Base-by-base conservation (phyloP, 768 basidiomycete genomes). In the Leccinum disarticulatum region DNA sequence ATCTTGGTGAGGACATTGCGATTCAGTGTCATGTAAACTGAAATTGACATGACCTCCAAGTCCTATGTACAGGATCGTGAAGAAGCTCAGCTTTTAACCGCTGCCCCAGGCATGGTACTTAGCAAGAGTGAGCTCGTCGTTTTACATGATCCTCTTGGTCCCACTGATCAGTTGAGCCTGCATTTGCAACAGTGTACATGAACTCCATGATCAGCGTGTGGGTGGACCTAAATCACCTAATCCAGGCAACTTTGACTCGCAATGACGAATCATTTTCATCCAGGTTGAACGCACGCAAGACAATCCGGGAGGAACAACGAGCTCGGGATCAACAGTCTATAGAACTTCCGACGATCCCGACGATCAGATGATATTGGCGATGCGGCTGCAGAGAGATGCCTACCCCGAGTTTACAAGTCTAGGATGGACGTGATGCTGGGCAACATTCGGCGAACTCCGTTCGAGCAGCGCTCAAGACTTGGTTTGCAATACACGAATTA, bases 191-290 rank as follows among this genome's bases (percentile, higher is more conserved):
- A 70, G 70, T 58, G 25, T 70, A 66, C 15, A 13, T 51, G 27
- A 72, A 70, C 33, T 72, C 66, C 13, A 66, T 68, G 62, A 35
- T 72, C 7, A 53, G 64, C 10, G 66, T 70, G 70, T 70, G 53
- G 60, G 70, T 30, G 13, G 35, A 22, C 27, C 27, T 13, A 9
- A 35, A n/a, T n/a, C n/a, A n/a, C n/a, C n/a, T n/a, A n/a, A n/a
- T 51, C 15, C n/a, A 10, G 19, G 10, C 4, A 6, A 14, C 1
- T 15, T 19, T 6, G 25, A 50, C 19, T 46, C 15, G 6, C 9
- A 43, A 13, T 55, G n/a, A 62, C 19, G 0, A 7, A 36, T 2
- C 2, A 2, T 3, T 13, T 51, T 9, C 6, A 27, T 46, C 19
- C 19, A 68, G 67, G 36, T 11, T 68, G 46, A 68, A 68, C 36